Evolutionary conservation across 306 rosid species (phyloP), one percentile per base, ranked within the genome.

Genomic region (Gastrolobium villosum): DNA sequence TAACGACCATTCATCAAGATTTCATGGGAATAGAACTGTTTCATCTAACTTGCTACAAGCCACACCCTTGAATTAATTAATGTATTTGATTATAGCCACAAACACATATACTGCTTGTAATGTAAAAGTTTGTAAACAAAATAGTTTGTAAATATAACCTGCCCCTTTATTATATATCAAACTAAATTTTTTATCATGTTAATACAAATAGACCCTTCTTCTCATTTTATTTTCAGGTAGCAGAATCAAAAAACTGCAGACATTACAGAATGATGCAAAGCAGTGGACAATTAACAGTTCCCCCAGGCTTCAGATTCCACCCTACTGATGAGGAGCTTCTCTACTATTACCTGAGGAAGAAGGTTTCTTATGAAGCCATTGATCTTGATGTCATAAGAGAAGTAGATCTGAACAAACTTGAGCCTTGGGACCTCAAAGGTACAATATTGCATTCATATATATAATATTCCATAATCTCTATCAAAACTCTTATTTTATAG

Each of bases 351-450:
- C 88, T 95, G 0, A 87, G 93, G 87, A 95, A 95, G 91, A 95
- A 95, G 74, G 97, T 95, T 37, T 95, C 97, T 2, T 95, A 86
- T 80, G 99, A 95, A 85, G 87, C 97, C 85, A 95, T 93, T 70
- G 98, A 95, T 50, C 98, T 95, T 70, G 97, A 95, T 70, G 99
- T 95, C 75, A 93, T 95, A 5, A 84, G 94, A 48, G 99, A 95
- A 85, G 87, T 95, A 10, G 98, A 95, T 84, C 97, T 95, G 64
- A 95, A 95, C 88, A 95, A 86, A 80, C 97, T 95, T 26, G 98
- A 93, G 81, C 99, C 99, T 56, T 95, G 99, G 99, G 99, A 95
- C 41, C 98, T 95, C 83, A 95, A 95, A 91, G 99, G 99, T 94
- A 14, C 46, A 9, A 30, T 8, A 53, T 10, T 53, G 4, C 30